A percentile compares a stretch with the other conserved stretches of the same genome.
Evolutionary conservation across 352 stramenopile genomes (phyloP).

Genomic region (Pythium plurisporium): DNA sequence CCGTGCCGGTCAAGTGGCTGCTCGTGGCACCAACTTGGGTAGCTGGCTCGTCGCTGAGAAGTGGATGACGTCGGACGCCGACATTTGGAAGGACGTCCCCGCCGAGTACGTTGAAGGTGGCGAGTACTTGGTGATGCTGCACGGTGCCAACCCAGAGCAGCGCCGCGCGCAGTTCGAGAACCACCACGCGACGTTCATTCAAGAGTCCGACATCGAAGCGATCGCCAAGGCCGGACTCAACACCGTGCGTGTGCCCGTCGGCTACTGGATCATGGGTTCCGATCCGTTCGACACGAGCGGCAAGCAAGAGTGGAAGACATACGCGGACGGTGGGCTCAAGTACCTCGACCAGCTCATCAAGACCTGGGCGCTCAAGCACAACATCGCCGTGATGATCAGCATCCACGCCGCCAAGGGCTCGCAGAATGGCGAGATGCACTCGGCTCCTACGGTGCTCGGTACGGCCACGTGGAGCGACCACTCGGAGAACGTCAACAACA

Average conservation of each 20-base stretch:
- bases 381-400: constrained; percentile 68
- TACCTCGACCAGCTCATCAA: constrained; percentile 82
- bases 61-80: constrained; percentile 65
- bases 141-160: constrained; percentile 33
- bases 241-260: constrained; percentile 71
- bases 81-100: too few species aligned
- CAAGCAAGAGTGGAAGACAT: constrained; percentile 31
- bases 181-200: constrained; percentile 48
- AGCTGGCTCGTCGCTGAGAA: constrained; percentile 80
- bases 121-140: constrained; percentile 45
- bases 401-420: constrained; percentile 70
- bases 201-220: constrained; percentile 53
- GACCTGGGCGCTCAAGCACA: constrained; percentile 57
- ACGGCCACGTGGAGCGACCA: constrained; percentile 34
- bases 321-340: constrained; percentile 34
- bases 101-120: too few species aligned
- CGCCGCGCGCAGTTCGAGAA: constrained; percentile 41
- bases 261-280: constrained; percentile 69
- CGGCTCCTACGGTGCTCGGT: constrained; percentile 26
- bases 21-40: constrained; percentile 84
- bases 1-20: too few species aligned
- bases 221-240: constrained; percentile 62
- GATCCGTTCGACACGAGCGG: constrained; percentile 18
- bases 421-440: constrained; percentile 78
- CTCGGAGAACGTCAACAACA: constrained; percentile 51